Evolutionary conservation across 495 filamentous ascomycete genomes (phyloP).

Genomic region (Hypomontagnella monticulosa): DNA sequence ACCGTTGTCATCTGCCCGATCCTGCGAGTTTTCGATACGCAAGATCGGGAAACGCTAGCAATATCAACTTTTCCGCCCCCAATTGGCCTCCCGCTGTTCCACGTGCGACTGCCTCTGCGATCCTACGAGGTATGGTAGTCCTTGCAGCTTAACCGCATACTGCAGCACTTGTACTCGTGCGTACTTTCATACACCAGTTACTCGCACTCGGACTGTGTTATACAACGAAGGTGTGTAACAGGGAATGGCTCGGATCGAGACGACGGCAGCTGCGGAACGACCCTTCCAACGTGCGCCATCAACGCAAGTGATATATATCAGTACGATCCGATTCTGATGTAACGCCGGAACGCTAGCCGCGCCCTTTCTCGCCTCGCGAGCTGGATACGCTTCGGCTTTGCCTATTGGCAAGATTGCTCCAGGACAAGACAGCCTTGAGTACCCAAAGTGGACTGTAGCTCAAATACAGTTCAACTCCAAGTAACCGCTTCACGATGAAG

Average conservation of each 20-base stretch:
- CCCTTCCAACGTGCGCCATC: slow-evolving; percentile 18
- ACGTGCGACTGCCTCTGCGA: slow-evolving; percentile 38
- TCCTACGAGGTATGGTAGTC: slow-evolving; percentile 25
- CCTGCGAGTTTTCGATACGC: slow-evolving; percentile 21
- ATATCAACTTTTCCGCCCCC: slow-evolving; percentile 19
- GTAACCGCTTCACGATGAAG: no score
- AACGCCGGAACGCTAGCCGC: neutral
- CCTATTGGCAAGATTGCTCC: no score
- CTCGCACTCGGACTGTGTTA: slow-evolving; percentile 17
- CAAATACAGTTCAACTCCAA: no score
- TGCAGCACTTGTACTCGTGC: slow-evolving; percentile 19
- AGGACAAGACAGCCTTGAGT: no score
- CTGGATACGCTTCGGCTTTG: neutral
- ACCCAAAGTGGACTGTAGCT: no score
- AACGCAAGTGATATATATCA: slow-evolving; percentile 22
- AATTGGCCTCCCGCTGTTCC: slow-evolving; percentile 25
- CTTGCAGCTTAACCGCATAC: slow-evolving; percentile 26
- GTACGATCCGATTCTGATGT: neutral
- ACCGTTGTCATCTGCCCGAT: slow-evolving; percentile 35
- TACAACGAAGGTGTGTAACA: slow-evolving; percentile 25
- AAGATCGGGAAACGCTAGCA: slow-evolving; percentile 28
- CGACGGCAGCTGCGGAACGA: slow-evolving; percentile 25
- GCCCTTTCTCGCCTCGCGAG: neutral
- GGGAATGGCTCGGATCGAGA: slow-evolving; percentile 14
- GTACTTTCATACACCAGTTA: slow-evolving; percentile 10